Conservation (phyloP, 495 filamentous ascomycete genomes). For the Collariella sp. region DNA sequence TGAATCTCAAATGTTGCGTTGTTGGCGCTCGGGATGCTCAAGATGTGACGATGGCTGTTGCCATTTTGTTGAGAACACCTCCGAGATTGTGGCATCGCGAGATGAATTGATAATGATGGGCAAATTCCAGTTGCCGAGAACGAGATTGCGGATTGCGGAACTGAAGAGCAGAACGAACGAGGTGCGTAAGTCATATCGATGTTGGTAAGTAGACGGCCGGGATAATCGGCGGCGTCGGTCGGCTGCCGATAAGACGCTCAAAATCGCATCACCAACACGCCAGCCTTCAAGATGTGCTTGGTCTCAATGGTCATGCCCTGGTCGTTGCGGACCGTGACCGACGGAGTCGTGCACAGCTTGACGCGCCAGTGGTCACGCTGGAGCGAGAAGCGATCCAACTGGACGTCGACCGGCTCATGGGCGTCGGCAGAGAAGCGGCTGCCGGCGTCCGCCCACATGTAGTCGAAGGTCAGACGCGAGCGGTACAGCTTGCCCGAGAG, state of each 20-base stretch:
- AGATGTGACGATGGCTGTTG: too few species aligned
- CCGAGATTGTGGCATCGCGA: too few species aligned
- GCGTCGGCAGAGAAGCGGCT: slow-evolving; percentile 21
- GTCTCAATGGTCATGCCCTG: slow-evolving; percentile 16
- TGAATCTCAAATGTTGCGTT: too few species aligned
- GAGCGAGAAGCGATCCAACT: slow-evolving; percentile 1
- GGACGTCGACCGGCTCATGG: slow-evolving; percentile 12
- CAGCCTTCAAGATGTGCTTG: slow-evolving; percentile 22
- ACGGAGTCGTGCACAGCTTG: slow-evolving; percentile 29
- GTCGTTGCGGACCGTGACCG: slow-evolving; percentile 25
- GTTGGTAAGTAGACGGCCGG: too few species aligned
- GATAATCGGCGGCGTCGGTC: too few species aligned
- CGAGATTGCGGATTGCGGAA: too few species aligned
- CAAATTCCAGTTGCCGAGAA: too few species aligned
- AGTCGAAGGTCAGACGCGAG: slow-evolving; percentile 23
- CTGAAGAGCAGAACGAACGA: too few species aligned
- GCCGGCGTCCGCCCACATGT: slow-evolving; percentile 24
- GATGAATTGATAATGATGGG: too few species aligned
- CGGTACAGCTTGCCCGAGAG: slow-evolving; percentile 23
- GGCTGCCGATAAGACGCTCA: not conserved
- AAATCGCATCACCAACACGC: slow-evolving; percentile 19
- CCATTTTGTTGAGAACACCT: too few species aligned
- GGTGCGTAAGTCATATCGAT: too few species aligned
- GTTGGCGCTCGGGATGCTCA: too few species aligned
- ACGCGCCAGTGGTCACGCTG: slow-evolving; percentile 20